Evolutionary conservation across 2,329 filamentous ascomycete genomes (phyloP), one percentile per base, ranked within the genome.

Genomic region (Penicillium verrucosum): DNA sequence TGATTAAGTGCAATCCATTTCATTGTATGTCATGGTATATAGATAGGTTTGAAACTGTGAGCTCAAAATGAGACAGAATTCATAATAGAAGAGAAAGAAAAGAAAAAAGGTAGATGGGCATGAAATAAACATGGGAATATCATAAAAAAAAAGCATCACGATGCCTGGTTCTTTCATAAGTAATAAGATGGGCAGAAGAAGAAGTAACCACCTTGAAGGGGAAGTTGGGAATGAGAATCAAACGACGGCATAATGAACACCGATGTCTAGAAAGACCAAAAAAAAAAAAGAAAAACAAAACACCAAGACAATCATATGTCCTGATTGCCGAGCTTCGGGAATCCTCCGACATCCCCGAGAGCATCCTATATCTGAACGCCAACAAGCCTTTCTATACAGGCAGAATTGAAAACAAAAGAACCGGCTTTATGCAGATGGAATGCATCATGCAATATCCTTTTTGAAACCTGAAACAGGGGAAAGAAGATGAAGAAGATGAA

Each of bases 361-460:
- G 37, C 46, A 58, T 49, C 58, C 53, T 64, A 51, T 63, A 63
- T 60, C 49, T 58, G 52, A 67, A 67, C 65, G 65, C 65, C 65
- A 56, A 58, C 53, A 54, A 56, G 54, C 48, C 30, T 53, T 36
- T 66, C 64, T 64, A 65, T 61, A 59, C 41, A 55, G 37, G 43
- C 50, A 14, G 38, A 50, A 23, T 45, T 12, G 27, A 38, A 48
- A 32, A 37, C 36, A 27, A 42, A 40, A 47, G 58, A 55, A 45
- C 3, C 10, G 29, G 34, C 10, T 40, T 18, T 21, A 32, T 56
- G 53, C 53, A 51, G 53, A 45, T 51, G 47, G 14, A 30, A 48
- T 16, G 18, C 32, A 52, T 56, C 41, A 43, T 51, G 53, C 41
- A 52, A 54, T 16, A 40, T 18, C 41, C 40, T 23, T 56, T 54